phyloP scores from a whole-genome alignment of 2,329 filamentous ascomycete genomes.

The Endothia cerciana region DNA sequence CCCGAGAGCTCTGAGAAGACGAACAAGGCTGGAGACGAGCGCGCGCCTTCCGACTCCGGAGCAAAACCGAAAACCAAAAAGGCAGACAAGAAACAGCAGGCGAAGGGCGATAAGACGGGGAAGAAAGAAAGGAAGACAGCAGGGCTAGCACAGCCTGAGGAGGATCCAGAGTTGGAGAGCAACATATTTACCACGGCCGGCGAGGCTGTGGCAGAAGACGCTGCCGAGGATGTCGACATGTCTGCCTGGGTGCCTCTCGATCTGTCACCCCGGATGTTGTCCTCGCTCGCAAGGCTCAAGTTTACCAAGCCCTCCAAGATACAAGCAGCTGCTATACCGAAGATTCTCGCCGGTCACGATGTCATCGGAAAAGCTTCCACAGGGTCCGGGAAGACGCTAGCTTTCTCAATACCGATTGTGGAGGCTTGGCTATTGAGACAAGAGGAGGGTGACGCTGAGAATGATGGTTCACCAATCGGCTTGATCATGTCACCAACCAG shows the following conservation, averaged over 20 bases:
- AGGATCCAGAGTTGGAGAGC: conserved; percentile 47
- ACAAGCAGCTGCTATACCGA: conserved; percentile 78
- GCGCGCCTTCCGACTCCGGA: conserved; percentile 24
- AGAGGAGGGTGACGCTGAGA: conserved; percentile 40
- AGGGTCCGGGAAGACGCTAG: conserved; percentile 94
- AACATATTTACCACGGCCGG: conserved; percentile 61
- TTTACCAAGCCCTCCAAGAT: conserved; percentile 84
- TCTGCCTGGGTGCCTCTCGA: conserved; percentile 78
- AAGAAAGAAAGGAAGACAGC: conserved; percentile 41
- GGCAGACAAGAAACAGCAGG: conserved; percentile 34
- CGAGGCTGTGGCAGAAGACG: conserved; percentile 50
- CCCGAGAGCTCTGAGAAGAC: conserved; percentile 28
- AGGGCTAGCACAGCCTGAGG: conserved; percentile 36
- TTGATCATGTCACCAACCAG: conserved; percentile 88
- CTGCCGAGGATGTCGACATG: conserved; percentile 67
- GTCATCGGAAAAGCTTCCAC: conserved; percentile 96
- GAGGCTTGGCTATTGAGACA: conserved; percentile 71
- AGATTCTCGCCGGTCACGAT: conserved; percentile 81
- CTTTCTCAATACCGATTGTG: conserved; percentile 91
- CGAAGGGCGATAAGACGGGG: conserved; percentile 34
- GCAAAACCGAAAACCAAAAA: conserved; percentile 33
- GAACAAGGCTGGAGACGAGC: conserved; percentile 28
- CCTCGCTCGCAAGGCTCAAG: conserved; percentile 76
- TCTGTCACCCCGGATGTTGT: conserved; percentile 72
- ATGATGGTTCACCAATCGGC: conserved; percentile 63